Evolutionary conservation across 176 grass and related monocot genomes (phyloP).

Genomic region (Puccinellia tenuiflora): DNA sequence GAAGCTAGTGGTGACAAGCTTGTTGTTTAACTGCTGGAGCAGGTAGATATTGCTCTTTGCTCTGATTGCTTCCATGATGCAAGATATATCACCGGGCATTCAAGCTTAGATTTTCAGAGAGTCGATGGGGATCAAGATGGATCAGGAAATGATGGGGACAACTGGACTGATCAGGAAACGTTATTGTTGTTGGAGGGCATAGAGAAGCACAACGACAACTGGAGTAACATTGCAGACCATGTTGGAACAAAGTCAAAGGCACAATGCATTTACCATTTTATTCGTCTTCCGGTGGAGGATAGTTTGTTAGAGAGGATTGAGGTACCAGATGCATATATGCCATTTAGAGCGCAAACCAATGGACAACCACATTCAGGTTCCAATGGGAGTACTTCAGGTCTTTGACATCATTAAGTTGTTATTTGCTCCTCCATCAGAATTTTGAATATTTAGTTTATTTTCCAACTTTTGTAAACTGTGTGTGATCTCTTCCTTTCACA

Average conservation of each 20-base stretch:
- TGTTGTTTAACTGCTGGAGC: conserved; percentile 38
- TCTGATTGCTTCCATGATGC: conserved; percentile 77
- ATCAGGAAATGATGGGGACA: conserved; percentile 57
- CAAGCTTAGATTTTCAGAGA: conserved; percentile 77
- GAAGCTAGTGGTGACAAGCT: background rate
- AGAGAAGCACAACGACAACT: conserved; percentile 82
- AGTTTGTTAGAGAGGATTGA: conserved; percentile 75
- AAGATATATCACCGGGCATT: conserved; percentile 78
- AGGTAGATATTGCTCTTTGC: conserved; percentile 75
- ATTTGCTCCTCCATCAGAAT: conserved; percentile 13
- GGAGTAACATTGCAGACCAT: conserved; percentile 89
- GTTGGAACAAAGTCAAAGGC: conserved; percentile 85
- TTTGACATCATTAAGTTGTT: background rate
- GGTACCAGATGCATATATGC: conserved; percentile 31
- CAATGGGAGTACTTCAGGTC: conserved; percentile 59
- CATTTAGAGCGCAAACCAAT: conserved; percentile 25
- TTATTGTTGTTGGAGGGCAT: conserved; percentile 85
- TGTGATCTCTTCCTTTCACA: background rate
- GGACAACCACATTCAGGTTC: conserved; percentile 38
- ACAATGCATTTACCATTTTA: conserved; percentile 97
- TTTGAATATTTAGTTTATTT: conserved; percentile 4
- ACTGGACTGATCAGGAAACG: conserved; percentile 86
- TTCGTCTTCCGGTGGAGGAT: conserved; percentile 79
- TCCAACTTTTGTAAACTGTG: background rate
- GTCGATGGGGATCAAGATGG: conserved; percentile 51